Evolutionary conservation across 192 early-diverging fungal genomes (phyloP), one percentile per base, ranked within the genome.

Genomic region (Geranomyces variabilis): DNA sequence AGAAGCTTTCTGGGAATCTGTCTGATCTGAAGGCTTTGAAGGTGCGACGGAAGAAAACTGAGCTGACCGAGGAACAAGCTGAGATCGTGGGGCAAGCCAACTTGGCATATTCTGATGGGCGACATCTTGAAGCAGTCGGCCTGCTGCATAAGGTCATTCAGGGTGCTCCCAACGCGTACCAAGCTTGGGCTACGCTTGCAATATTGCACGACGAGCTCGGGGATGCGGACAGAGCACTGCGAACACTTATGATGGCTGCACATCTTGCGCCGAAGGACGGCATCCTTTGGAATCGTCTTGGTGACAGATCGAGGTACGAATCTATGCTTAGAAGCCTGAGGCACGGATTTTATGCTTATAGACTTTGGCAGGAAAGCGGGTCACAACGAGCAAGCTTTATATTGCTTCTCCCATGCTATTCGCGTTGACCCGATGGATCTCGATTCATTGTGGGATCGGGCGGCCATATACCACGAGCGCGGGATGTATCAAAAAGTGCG

Each of bases 171-270:
- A 90, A 85, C 63, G 86, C 89, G 1, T 86, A 86, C 61, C 78
- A 86, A 31, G 95, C 94, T 17, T 99, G 97, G 97, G 84, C 84
- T 62, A 91, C 91, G 1, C 87, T 97, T 74, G 96, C 92, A 55
- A 80, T 95, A 63, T 89, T 96, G 33, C 92, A 96, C 67, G 93
- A 96, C 64, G 93, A 97, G 63, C 67, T 93, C 33, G 92, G 94
- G 8, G 86, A 91, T 62, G 67, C 71, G 14, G 77, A 79, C n/a
- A 92, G 91, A 63, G 90, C 93, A 0, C 69, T 93, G 44, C 86
- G 93, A 68, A 69, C 94, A 9, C 86, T 90, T 59, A 86, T 94
- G 59, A 89, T 99, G n/a, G 95, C 95, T 4, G 97, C 95, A 0
- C 94, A 96, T 72, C 69, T 99, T 74, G 83, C 85, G 7, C 83